phyloP scores from a whole-genome alignment of 176 grass and related monocot species.

The Poa pratensis region DNA sequence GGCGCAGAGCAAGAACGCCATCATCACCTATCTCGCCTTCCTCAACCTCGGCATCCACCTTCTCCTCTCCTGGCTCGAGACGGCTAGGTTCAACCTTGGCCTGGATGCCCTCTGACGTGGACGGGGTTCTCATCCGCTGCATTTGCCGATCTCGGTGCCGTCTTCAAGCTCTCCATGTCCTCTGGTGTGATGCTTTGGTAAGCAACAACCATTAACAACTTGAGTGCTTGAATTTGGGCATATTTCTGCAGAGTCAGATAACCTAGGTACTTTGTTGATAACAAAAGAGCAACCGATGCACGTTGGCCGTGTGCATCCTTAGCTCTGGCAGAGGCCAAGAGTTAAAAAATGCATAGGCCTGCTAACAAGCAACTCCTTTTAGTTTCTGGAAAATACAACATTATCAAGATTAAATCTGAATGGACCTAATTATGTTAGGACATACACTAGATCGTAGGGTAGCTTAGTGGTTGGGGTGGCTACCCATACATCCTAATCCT shows the following conservation, averaged over 20 bases:
- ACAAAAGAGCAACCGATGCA: not conserved
- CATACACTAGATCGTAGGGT: not conserved
- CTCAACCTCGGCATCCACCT: slow-evolving; percentile 67
- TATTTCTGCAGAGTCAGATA: not conserved
- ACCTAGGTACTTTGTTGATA: not conserved
- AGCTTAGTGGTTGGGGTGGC: not conserved
- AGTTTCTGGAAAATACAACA: not conserved
- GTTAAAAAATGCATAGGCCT: not conserved
- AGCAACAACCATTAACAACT: slow-evolving; percentile 21
- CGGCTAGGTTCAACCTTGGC: slow-evolving; percentile 45
- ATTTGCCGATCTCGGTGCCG: slow-evolving; percentile 50
- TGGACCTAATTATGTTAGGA: not conserved
- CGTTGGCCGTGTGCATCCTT: not conserved
- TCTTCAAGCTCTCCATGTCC: slow-evolving; percentile 71
- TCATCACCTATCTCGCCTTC: slow-evolving; percentile 70
- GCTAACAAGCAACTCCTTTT: not conserved
- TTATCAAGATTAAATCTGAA: not conserved
- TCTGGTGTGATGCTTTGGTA: slow-evolving; percentile 95
- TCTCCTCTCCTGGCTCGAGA: slow-evolving; percentile 54
- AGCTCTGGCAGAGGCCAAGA: not conserved
- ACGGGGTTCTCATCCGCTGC: slow-evolving; percentile 61
- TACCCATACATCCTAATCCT: not conserved
- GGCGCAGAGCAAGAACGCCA: slow-evolving; percentile 74
- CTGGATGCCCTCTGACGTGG: slow-evolving; percentile 72
- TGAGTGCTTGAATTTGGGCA: not conserved